Base-by-base conservation (phyloP, 2,329 filamentous ascomycete genomes). In the Aureobasidium sp. region DNA sequence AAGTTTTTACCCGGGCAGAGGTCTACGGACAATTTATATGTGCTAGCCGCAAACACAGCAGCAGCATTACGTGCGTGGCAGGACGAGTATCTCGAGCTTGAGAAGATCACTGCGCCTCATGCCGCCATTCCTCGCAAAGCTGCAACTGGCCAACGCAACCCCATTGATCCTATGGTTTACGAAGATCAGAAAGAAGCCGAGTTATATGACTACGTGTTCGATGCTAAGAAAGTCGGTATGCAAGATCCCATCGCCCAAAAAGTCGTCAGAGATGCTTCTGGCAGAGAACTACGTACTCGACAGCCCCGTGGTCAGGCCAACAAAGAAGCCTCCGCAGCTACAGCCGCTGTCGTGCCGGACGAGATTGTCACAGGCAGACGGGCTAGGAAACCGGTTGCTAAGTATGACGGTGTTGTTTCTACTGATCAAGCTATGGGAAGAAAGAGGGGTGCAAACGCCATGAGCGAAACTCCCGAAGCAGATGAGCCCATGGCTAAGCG, bases 101-200 rank as follows among this genome's bases (percentile, higher is more conserved):
- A 84, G 62, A 78, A 74, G 37, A 71, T 81, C 66, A 82, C 82
- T 51, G 76, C 78, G 15, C 75, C 78, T 17, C 80, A 83, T 68
- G 76, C 78, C 62, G 76, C 78, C 45, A 75, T 79, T 42, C 78
- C 81, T 3, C 80, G 82, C 63, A 82, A 82, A 64, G 75, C 80
- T 8, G 77, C 76, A 34, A 78, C 78, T 62, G 79, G 79, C 22
- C 78, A 77, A 14, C 74, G 78, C 22, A 70, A 75, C 22, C 79
- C 82, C 12, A 68, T 79, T 29, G 73, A 77, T 14, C 72, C 74
- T 5, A 71, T 74, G n/a, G 69, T 82, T 2, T 85, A 78, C 64
- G 83, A 85, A 67, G 83, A 84, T 66, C 80, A 80, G 71, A 85
- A 85, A 66, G 84, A 86, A 72, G 79, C 84, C 1, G 79, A 80